These are phyloP conservation scores for Russula sp. DNA, from an alignment of 768 basidiomycete species.

Conservation along the genomic window DNA sequence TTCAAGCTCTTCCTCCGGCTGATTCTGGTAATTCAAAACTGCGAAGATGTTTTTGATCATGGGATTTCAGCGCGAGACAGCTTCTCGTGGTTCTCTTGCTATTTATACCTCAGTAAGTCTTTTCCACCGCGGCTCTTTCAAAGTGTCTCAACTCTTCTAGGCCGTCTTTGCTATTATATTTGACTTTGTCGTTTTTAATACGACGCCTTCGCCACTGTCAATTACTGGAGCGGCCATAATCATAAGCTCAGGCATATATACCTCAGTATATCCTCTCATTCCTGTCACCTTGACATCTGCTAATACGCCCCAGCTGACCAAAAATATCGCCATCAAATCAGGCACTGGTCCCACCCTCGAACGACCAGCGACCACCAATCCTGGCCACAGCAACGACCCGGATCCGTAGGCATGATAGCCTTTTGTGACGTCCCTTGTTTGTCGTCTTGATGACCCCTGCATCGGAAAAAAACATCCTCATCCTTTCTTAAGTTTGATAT, in stretches of 20 bases:
- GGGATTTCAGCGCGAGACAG: conserved; percentile 62
- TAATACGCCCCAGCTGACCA: conserved; percentile 1
- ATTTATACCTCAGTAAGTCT: conserved; percentile 52
- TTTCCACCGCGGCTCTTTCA: conserved; percentile 15
- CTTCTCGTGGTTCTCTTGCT: conserved; percentile 58
- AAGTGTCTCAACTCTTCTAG: conserved; percentile 34
- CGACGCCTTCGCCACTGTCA: conserved; percentile 55
- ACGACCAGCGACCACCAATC: neutral
- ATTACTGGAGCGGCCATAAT: conserved; percentile 64
- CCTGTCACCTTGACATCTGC: neutral
- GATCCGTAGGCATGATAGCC: neutral
- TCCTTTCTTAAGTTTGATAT: too few relatives aligned
- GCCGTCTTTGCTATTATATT: conserved; percentile 66
- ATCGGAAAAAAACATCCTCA: too few relatives aligned
- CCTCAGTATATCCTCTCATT: conserved; percentile 49
- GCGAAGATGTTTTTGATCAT: conserved; percentile 58
- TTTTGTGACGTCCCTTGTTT: too few relatives aligned
- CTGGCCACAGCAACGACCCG: too few relatives aligned
- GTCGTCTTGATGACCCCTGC: too few relatives aligned
- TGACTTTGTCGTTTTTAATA: conserved; percentile 63
- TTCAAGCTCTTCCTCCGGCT: too few relatives aligned
- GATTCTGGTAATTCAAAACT: too few relatives aligned
- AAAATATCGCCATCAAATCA: conserved; percentile 14
- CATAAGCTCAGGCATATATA: conserved; percentile 57
- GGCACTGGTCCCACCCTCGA: neutral